Evolutionary conservation across 2,329 filamentous ascomycete genomes (phyloP), one percentile per base, ranked within the genome.

Genomic region (Cryphonectria japonica): DNA sequence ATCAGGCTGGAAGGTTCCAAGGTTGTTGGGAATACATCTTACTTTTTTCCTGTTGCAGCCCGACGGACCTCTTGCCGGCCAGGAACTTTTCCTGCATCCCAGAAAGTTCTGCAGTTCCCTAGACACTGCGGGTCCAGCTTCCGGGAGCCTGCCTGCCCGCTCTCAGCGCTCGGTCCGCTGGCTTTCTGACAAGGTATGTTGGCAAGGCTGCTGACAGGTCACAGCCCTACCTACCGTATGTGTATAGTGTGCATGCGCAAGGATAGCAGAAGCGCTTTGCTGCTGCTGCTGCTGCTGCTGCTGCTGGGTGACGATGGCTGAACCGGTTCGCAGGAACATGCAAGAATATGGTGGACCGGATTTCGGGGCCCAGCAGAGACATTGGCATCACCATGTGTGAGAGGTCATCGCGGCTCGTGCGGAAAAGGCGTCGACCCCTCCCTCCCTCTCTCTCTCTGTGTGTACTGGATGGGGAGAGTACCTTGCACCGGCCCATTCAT

Each of bases 401-500:
- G 34, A 61, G 34, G 59, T n/a, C 32, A 39, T 61, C 34, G 32
- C 14, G 59, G 59, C 59, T n/a, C 34, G 59, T 37, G 32, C 32
- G 22, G 32, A n/a, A n/a, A 61, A 61, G 59, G 60, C 37, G 34
- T 41, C 34, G n/a, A 46, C 26, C 29, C 19, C 37, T 13, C 32
- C 32, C 14, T 60, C 57, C 34, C 59, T 39, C 26, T 16, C 32
- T 22, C 14, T 26, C 8, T 39, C 6, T 61, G 6, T 34, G 26
- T 59, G 37, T 46, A 46, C 34, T 16, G 61, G 37, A 26, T 41
- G 22, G 41, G 29, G 32, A 62, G 37, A n/a, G 63, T 52, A 52
- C 63, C 63, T 52, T 52, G 63, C 63, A 65, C 29, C 29, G 26
- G 43, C n/a, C 63, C 14, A 32, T 46, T 50, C 63, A 65, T 50